phyloP scores from a whole-genome alignment of 345 rosid genomes.

The Gossypium rotundifolium region DNA sequence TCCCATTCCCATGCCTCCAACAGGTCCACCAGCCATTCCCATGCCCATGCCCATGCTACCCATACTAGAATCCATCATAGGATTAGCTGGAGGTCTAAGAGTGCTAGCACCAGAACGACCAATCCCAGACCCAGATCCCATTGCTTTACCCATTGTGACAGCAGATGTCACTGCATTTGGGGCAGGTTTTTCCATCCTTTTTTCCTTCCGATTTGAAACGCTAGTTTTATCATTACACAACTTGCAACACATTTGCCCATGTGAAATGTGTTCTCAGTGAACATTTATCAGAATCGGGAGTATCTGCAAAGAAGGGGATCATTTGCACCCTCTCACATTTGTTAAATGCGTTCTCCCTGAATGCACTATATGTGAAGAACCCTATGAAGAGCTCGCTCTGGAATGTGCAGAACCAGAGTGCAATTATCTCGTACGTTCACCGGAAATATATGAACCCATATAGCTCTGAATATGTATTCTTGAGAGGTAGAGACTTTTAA shows the following conservation, averaged over 20 bases:
- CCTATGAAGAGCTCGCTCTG: neutral
- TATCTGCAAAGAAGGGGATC: no score
- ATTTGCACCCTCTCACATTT: no score
- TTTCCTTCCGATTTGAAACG: no score
- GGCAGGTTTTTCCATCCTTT: no score
- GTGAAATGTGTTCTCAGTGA: no score
- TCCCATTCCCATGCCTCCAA: conserved; percentile 46
- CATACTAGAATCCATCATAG: conserved; percentile 52
- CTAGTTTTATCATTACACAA: no score
- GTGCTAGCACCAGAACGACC: conserved; percentile 69
- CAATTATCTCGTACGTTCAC: neutral
- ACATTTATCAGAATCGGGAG: no score
- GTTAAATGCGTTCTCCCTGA: neutral
- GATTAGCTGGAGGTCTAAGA: conserved; percentile 52
- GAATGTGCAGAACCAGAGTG: neutral
- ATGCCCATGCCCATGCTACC: conserved; percentile 42
- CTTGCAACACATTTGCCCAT: no score
- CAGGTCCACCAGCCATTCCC: conserved; percentile 31
- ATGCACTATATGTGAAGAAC: neutral
- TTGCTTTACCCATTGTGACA: conserved; percentile 89
- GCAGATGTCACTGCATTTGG: conserved; percentile 48
- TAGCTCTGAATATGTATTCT: no score
- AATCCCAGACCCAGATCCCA: conserved; percentile 96
- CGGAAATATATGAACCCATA: neutral
- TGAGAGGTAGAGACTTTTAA: no score